Conservation (phyloP, 495 filamentous ascomycete genomes). For the Staphylotrichum tortipilum region DNA sequence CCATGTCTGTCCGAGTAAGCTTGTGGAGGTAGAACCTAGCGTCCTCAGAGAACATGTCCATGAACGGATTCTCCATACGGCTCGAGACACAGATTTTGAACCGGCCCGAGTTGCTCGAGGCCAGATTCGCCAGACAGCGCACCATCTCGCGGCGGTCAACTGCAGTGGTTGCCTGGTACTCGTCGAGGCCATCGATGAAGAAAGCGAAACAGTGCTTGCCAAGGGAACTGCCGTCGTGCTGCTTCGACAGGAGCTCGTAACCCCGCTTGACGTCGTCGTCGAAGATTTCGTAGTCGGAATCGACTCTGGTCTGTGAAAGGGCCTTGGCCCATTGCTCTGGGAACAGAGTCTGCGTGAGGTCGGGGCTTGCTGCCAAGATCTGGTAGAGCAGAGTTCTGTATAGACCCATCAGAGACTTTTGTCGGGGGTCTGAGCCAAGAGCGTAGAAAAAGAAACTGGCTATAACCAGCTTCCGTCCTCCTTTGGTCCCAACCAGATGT, state of each 20-base stretch:
- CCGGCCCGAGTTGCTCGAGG: background rate
- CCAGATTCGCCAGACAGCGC: background rate
- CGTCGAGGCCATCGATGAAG: conserved; percentile 32
- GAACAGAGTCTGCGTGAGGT: background rate
- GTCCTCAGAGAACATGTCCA: background rate
- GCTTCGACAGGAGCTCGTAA: background rate
- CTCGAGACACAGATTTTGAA: conserved; percentile 38
- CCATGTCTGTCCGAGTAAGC: conserved; percentile 10
- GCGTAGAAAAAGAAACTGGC: background rate
- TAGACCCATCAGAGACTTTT: background rate
- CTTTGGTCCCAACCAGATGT: background rate
- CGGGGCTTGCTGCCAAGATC: background rate
- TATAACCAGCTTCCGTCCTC: background rate
- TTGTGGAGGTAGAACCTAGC: conserved; percentile 9
- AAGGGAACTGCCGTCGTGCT: background rate
- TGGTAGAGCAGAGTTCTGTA: background rate
- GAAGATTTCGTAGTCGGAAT: background rate
- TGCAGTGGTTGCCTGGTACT: conserved; percentile 20
- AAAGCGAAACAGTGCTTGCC: conserved; percentile 10
- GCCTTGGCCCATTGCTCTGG: background rate
- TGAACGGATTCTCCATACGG: background rate
- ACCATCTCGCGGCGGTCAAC: background rate
- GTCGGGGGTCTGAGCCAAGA: background rate
- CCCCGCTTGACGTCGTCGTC: background rate
- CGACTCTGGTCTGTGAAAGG: background rate